These are phyloP conservation scores for Tardiomyces digboiensis DNA, from an alignment of 1,139 yeast species.

Conservation along the genomic window DNA sequence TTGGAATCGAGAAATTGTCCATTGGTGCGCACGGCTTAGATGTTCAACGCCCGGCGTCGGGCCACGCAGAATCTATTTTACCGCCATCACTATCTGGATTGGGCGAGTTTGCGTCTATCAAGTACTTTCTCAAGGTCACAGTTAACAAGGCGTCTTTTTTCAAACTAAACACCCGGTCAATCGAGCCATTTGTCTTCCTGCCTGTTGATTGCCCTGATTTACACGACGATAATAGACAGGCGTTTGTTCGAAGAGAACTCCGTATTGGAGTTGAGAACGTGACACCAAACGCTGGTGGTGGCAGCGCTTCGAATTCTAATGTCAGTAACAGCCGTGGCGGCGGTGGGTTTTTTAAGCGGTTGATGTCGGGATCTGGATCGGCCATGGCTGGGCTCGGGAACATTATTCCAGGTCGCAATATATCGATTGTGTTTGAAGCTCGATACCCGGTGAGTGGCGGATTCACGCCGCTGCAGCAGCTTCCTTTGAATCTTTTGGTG, in stretches of 20 bases:
- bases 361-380: not conserved
- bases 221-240: conserved; percentile 15
- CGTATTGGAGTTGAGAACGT: conserved; percentile 7
- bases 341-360: not conserved
- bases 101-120: conserved; percentile 38
- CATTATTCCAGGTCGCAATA: conserved; percentile 2
- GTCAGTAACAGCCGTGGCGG: conserved; percentile 2
- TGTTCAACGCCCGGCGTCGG: conserved; percentile 15
- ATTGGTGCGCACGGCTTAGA: conserved; percentile 26
- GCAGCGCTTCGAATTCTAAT: not conserved
- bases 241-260: conserved; percentile 21
- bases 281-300: conserved; percentile 1
- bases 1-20: not conserved
- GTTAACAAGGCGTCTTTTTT: conserved; percentile 46
- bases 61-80: conserved; percentile 36
- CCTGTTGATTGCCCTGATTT: conserved; percentile 39
- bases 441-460: conserved; percentile 16
- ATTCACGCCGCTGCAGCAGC: conserved; percentile 15
- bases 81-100: conserved; percentile 50
- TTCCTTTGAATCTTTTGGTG: conserved; percentile 19
- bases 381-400: not conserved
- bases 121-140: conserved; percentile 49
- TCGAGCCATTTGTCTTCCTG: conserved; percentile 42
- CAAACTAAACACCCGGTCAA: conserved; percentile 39
- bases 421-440: conserved; percentile 17